phyloP scores from a whole-genome alignment of 768 basidiomycete species.

The Mycena vulgaris region DNA sequence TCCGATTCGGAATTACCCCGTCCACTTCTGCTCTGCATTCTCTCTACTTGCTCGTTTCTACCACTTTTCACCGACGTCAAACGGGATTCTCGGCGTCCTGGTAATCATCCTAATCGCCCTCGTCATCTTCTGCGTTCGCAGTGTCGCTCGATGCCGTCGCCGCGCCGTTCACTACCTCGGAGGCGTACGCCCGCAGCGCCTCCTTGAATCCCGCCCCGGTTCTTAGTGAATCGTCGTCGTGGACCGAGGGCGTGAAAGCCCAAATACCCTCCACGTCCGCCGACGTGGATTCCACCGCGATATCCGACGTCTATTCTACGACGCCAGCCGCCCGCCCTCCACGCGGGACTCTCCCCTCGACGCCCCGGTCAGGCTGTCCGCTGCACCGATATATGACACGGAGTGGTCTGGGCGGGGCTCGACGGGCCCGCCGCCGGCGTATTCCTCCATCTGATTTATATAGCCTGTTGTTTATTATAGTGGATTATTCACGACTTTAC shows the following conservation, averaged over 20 bases:
- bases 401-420: too few relatives aligned
- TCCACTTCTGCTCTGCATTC: too few relatives aligned
- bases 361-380: background rate
- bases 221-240: background rate
- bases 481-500: too few relatives aligned
- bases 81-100: slow-evolving; percentile 20
- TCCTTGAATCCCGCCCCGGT: too few relatives aligned
- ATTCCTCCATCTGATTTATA: background rate
- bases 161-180: too few relatives aligned
- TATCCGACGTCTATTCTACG: background rate
- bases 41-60: too few relatives aligned
- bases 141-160: background rate
- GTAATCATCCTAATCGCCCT: slow-evolving; percentile 12
- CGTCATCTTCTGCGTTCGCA: slow-evolving; percentile 17
- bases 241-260: too few relatives aligned
- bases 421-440: slow-evolving; percentile 17
- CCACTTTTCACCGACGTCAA: too few relatives aligned
- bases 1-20: too few relatives aligned
- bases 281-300: background rate
- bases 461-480: too few relatives aligned
- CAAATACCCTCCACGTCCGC: too few relatives aligned
- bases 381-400: slow-evolving; percentile 7
- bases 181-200: too few relatives aligned
- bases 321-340: background rate
- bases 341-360: background rate